A percentile compares a stretch with the other conserved stretches of the same genome.
Evolutionary conservation across 2,329 filamentous ascomycete genomes (phyloP).

Genomic region (Microcyclospora tardicrescens): DNA sequence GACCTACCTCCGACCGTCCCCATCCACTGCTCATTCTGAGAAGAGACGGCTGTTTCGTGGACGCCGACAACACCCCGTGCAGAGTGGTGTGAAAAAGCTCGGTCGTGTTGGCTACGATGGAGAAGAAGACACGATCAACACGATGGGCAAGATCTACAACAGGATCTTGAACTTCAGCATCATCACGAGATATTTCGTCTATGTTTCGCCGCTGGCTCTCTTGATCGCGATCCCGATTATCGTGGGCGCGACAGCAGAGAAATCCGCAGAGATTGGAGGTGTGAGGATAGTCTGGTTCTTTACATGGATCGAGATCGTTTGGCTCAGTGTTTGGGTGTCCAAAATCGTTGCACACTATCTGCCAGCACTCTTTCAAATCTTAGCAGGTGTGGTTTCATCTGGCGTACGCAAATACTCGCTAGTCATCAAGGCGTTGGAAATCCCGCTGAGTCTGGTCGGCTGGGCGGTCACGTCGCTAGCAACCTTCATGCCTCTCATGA

Average conservation of each 20-base stretch:
- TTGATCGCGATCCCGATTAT: constrained; percentile 52
- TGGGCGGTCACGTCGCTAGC: constrained; percentile 48
- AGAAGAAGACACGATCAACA: constrained; percentile 44
- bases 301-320: constrained; percentile 51
- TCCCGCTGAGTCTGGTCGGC: constrained; percentile 46
- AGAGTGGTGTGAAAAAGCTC: constrained; percentile 12
- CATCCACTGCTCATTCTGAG: constrained; percentile 18
- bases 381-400: constrained; percentile 50
- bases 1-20: constrained; percentile 21
- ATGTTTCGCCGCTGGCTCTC: constrained; percentile 44
- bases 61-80: constrained; percentile 22
- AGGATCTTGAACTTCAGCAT: constrained; percentile 50
- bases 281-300: constrained; percentile 50
- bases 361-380: constrained; percentile 46
- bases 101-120: constrained; percentile 24
- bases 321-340: constrained; percentile 47
- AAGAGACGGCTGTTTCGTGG: constrained; percentile 25
- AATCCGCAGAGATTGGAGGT: constrained; percentile 35
- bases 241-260: constrained; percentile 37
- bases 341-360: constrained; percentile 48
- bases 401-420: constrained; percentile 52
- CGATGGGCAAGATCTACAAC: constrained; percentile 47
- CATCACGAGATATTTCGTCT: constrained; percentile 50
- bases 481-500: constrained; percentile 43
- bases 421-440: constrained; percentile 45